Evolutionary conservation across 202 grass and related monocot genomes (phyloP).

Genomic region (Dendrocalamus latiflorus): DNA sequence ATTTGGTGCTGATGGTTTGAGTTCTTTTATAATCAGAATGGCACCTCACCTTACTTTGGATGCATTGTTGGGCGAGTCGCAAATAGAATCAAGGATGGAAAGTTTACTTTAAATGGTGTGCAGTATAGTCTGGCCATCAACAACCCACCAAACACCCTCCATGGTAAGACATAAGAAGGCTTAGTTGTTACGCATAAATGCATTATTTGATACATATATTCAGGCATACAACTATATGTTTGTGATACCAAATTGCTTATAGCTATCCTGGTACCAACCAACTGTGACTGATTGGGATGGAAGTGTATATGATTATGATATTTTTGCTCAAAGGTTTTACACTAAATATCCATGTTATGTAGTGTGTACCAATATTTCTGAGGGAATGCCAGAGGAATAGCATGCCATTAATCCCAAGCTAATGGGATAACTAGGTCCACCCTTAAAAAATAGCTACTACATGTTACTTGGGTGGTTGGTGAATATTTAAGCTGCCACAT

Average conservation of each 20-base stretch:
- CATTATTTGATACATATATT: background rate
- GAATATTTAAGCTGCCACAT: background rate
- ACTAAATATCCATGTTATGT: background rate
- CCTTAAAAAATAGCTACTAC: background rate
- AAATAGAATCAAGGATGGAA: too few species aligned
- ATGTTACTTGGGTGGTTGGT: background rate
- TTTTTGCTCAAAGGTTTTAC: background rate
- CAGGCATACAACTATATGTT: background rate
- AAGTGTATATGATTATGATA: too few species aligned
- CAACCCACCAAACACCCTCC: too few species aligned
- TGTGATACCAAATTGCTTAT: too few species aligned
- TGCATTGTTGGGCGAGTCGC: constrained; percentile 71
- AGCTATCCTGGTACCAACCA: background rate
- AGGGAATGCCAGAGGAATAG: background rate
- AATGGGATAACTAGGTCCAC: background rate
- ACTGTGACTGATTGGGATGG: background rate
- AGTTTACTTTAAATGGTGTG: too few species aligned
- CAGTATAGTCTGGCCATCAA: too few species aligned
- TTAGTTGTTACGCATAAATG: background rate
- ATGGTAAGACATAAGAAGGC: background rate
- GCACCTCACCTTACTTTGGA: constrained; percentile 57
- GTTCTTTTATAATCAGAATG: constrained; percentile 54
- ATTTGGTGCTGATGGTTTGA: constrained; percentile 22
- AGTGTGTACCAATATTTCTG: background rate
- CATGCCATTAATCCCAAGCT: background rate